A percentile compares a stretch with the other conserved stretches of the same genome.
These are phyloP conservation scores for Olyra latifolia DNA, from an alignment of 176 grass and related monocot species.

Conservation along the genomic window DNA sequence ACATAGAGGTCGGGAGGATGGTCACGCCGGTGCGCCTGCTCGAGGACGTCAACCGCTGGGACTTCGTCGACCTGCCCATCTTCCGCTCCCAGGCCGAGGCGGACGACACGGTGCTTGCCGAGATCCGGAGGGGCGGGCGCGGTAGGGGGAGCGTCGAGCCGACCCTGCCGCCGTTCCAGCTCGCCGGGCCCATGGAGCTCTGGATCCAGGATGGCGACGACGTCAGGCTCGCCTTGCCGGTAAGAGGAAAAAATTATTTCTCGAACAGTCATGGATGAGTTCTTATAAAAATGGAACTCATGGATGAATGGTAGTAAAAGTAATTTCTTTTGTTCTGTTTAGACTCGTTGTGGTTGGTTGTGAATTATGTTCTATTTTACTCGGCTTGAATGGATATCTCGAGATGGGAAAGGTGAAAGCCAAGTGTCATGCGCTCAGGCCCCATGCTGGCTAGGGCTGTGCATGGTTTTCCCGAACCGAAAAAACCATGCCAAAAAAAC, in stretches of 20 bases:
- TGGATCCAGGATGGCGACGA: slow-evolving; percentile 90
- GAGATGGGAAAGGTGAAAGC: neutral
- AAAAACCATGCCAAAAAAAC: too few relatives aligned
- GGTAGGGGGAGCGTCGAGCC: slow-evolving; percentile 38
- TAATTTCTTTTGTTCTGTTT: neutral
- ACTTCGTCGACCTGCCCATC: slow-evolving; percentile 79
- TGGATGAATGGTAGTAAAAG: neutral
- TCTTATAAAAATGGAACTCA: neutral
- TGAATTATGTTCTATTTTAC: neutral
- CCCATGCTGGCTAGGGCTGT: too few relatives aligned
- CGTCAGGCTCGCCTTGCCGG: slow-evolving; percentile 77
- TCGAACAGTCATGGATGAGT: neutral
- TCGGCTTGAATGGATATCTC: neutral
- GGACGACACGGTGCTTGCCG: slow-evolving; percentile 57
- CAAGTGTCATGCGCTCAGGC: neutral
- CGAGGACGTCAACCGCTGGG: slow-evolving; percentile 75
- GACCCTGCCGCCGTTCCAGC: slow-evolving; percentile 69
- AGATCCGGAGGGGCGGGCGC: slow-evolving; percentile 37
- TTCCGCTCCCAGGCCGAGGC: slow-evolving; percentile 48
- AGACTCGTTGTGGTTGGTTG: neutral
- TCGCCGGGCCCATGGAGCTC: slow-evolving; percentile 84
- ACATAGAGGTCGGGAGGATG: slow-evolving; percentile 74
- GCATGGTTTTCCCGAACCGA: too few relatives aligned
- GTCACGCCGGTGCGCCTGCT: slow-evolving; percentile 75
- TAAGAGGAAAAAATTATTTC: slow-evolving; percentile 26